Conservation (phyloP, 2,329 filamentous ascomycete genomes). For the Colletotrichum melonis region DNA sequence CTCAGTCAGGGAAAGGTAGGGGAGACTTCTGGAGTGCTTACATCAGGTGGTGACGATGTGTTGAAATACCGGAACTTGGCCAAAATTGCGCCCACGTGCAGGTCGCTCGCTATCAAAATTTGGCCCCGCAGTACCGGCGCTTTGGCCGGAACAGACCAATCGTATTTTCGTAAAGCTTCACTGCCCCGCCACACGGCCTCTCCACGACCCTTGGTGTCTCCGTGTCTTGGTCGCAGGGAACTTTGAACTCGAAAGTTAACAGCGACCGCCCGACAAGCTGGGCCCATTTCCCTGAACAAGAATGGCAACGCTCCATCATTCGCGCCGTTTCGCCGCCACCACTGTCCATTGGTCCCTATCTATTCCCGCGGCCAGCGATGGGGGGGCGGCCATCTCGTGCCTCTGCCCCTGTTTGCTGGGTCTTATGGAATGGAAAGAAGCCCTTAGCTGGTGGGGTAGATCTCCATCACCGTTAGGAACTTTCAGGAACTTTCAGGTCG, state of each 20-base stretch:
- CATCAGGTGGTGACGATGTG: not conserved
- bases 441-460: constrained; percentile 28
- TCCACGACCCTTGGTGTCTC: constrained; percentile 24
- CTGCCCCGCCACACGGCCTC: constrained; percentile 34
- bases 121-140: constrained; percentile 12
- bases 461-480: constrained; percentile 19
- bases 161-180: constrained; percentile 3
- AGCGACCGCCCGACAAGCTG: not conserved
- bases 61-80: not conserved
- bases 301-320: not conserved
- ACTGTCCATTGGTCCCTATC: not conserved
- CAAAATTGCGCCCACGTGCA: constrained; percentile 22
- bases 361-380: constrained; percentile 9
- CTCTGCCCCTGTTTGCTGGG: constrained; percentile 7
- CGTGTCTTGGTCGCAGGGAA: constrained; percentile 10
- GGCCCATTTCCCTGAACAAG: not conserved
- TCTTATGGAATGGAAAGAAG: not conserved
- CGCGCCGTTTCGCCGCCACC: constrained; percentile 7
- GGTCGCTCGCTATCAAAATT: constrained; percentile 25
- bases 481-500: constrained; percentile 26
- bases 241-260: not conserved
- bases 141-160: constrained; percentile 15
- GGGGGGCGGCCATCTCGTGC: not conserved
- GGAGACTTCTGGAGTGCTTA: not conserved
- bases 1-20: constrained; percentile 2